These are phyloP conservation scores for Colletotrichum neosansevieriae DNA, from an alignment of 2,329 filamentous ascomycete genomes.

Conservation along the genomic window DNA sequence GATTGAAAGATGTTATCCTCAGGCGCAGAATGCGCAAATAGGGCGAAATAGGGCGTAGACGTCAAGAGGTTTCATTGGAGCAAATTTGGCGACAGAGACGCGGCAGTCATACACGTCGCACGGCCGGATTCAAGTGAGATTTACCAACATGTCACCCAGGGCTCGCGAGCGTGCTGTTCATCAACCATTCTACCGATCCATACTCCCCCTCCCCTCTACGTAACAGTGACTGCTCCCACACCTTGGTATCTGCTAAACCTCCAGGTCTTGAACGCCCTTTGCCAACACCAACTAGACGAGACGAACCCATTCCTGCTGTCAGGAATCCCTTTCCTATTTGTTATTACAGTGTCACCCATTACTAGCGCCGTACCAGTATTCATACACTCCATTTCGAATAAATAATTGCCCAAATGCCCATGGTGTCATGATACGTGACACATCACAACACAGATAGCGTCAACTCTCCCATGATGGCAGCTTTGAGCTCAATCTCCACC, in stretches of 20 bases:
- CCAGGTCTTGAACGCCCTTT: slow-evolving; percentile 16
- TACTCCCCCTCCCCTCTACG: neutral
- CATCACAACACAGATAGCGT: slow-evolving; percentile 32
- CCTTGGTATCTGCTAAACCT: neutral
- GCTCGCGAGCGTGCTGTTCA: neutral
- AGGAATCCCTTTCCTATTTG: neutral
- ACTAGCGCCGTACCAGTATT: slow-evolving; percentile 10
- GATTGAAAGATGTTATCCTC: slow-evolving; percentile 12
- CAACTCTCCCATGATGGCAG: slow-evolving; percentile 34
- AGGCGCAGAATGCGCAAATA: too few species aligned
- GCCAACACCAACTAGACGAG: neutral
- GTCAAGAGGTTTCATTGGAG: too few species aligned
- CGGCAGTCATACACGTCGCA: too few species aligned
- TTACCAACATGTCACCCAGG: neutral
- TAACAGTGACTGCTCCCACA: neutral
- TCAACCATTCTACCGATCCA: neutral
- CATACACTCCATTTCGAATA: neutral
- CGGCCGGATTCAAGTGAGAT: too few species aligned
- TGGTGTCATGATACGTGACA: neutral
- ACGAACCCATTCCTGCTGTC: slow-evolving; percentile 1
- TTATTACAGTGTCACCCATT: slow-evolving; percentile 12
- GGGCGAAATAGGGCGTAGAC: too few species aligned
- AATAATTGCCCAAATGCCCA: neutral
- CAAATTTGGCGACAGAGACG: too few species aligned
- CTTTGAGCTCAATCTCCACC: slow-evolving; percentile 34